Conservation (phyloP, 2,329 filamentous ascomycete genomes). For the Zasmidium citrigriseum region DNA sequence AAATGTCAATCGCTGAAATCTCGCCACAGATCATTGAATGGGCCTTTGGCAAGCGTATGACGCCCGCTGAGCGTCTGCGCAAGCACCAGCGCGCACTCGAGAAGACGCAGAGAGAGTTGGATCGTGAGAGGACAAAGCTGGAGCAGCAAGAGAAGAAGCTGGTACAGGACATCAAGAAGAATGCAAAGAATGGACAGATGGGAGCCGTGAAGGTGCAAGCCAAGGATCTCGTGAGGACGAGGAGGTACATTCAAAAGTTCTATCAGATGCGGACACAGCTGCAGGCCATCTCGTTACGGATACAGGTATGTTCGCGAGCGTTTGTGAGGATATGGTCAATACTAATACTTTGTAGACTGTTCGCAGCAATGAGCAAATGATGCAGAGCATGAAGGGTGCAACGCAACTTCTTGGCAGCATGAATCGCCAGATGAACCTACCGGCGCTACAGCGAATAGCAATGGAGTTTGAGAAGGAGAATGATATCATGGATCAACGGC, state of each 20-base stretch:
- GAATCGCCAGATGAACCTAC: conserved; percentile 97
- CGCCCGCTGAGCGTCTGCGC: conserved; percentile 84
- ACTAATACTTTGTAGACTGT: conserved; percentile 67
- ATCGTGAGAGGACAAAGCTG: conserved; percentile 90
- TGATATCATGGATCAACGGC: conserved; percentile 97
- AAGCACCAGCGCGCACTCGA: conserved; percentile 96
- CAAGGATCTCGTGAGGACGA: conserved; percentile 90
- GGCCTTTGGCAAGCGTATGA: conserved; percentile 99
- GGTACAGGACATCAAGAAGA: conserved; percentile 94
- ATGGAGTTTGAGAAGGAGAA: conserved; percentile 99
- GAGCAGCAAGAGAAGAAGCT: conserved; percentile 99
- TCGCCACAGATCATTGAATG: conserved; percentile 82
- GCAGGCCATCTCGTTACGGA: conserved; percentile 90
- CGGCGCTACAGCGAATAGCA: conserved; percentile 89
- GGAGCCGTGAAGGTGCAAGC: conserved; percentile 98
- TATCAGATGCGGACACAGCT: conserved; percentile 97
- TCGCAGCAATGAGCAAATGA: conserved; percentile 98
- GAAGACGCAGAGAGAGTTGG: conserved; percentile 94
- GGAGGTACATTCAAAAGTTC: conserved; percentile 97
- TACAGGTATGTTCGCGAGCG: conserved; percentile 66
- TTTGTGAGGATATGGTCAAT: not conserved
- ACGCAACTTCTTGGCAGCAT: conserved; percentile 91
- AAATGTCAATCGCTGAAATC: not conserved
- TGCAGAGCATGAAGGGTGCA: conserved; percentile 99
- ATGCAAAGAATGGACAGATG: conserved; percentile 96